Evolutionary conservation across 768 basidiomycete genomes (phyloP).

Genomic region (Trametes meyenii): DNA sequence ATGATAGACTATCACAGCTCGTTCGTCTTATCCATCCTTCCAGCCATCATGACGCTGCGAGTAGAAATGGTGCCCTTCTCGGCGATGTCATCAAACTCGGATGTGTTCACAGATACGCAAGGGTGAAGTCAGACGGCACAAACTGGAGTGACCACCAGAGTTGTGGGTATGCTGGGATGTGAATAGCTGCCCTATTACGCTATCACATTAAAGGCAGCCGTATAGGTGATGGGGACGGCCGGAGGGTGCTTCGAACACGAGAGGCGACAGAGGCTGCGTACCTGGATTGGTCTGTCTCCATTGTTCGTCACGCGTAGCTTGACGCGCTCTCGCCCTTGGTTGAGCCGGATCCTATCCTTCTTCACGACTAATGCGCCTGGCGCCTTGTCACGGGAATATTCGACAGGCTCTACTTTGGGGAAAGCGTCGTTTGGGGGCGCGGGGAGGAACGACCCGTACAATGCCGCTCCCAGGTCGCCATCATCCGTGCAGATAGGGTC

Average conservation of each 20-base stretch:
- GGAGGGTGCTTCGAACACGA: not conserved
- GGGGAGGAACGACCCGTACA: conserved; percentile 95
- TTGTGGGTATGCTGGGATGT: too few relatives aligned
- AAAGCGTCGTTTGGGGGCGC: conserved; percentile 69
- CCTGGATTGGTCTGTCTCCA: conserved; percentile 93
- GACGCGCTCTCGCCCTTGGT: conserved; percentile 70
- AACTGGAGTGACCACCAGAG: too few relatives aligned
- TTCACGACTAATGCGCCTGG: conserved; percentile 80
- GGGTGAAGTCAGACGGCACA: too few relatives aligned
- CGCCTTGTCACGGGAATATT: conserved; percentile 54
- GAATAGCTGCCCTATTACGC: too few relatives aligned
- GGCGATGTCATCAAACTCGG: too few relatives aligned
- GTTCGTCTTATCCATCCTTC: too few relatives aligned
- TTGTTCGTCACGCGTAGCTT: conserved; percentile 81
- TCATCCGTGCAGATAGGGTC: conserved; percentile 87
- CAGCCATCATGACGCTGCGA: too few relatives aligned
- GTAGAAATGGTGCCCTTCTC: too few relatives aligned
- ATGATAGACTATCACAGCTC: too few relatives aligned
- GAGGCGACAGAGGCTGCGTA: conserved; percentile 32
- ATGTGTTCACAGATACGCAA: too few relatives aligned
- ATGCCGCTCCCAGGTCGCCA: conserved; percentile 77
- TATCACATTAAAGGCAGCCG: not conserved
- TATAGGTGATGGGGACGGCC: not conserved
- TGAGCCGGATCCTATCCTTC: conserved; percentile 71
- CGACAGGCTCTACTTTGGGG: conserved; percentile 51